These are phyloP conservation scores for Luffa aegyptiaca DNA, from an alignment of 306 rosid genomes.

Conservation along the genomic window DNA sequence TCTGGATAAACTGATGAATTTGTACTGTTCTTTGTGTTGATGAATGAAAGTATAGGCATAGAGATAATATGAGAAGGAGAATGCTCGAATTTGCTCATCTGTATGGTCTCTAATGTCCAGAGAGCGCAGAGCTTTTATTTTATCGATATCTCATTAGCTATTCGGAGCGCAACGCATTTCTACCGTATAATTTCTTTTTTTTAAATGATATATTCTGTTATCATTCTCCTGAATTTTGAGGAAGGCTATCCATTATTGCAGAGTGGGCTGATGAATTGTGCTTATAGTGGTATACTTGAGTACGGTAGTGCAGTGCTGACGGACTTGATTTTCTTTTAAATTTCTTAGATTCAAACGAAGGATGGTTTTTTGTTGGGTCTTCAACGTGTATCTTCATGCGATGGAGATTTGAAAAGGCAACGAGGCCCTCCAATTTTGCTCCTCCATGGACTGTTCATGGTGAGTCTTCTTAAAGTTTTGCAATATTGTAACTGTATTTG, in stretches of 20 bases:
- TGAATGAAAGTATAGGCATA: not conserved
- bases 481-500: not conserved
- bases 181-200: not conserved
- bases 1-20: not conserved
- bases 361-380: conserved; percentile 79
- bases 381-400: conserved; percentile 62
- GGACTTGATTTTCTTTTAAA: not conserved
- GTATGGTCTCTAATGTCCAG: not conserved
- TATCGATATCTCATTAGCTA: not conserved
- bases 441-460: conserved; percentile 85
- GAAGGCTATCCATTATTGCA: not conserved
- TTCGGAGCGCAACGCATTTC: not conserved
- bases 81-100: not conserved
- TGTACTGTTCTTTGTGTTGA: not conserved
- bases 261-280: not conserved
- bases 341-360: conserved; percentile 50
- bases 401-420: conserved; percentile 13
- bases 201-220: not conserved
- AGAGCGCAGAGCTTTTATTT: not conserved
- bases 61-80: not conserved
- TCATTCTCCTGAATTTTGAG: not conserved
- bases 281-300: not conserved
- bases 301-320: not conserved
- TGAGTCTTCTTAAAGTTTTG: conserved; percentile 14
- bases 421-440: conserved; percentile 72